Conservation (phyloP, 371 early-diverging fungal species). For the Rhizoclosmatium hyalinum region DNA sequence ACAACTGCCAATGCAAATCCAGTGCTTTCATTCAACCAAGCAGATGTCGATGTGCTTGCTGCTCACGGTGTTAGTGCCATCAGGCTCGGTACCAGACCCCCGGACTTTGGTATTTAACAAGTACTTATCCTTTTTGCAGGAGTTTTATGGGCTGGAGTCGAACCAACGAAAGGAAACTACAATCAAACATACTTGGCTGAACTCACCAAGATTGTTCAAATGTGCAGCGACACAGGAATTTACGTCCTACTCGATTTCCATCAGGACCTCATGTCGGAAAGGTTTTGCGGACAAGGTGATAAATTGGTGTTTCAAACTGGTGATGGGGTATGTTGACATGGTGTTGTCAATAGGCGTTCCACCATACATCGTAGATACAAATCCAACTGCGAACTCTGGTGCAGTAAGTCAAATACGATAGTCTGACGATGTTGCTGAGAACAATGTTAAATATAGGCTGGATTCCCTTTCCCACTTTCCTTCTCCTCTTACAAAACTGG, state of each 20-base stretch:
- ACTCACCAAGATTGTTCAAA: constrained; percentile 49
- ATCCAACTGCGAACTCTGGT: background rate
- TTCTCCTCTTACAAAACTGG: background rate
- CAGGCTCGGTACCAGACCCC: constrained; percentile 18
- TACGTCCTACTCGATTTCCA: constrained; percentile 38
- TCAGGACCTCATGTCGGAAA: constrained; percentile 36
- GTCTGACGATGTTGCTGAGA: background rate
- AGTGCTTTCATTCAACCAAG: constrained; percentile 26
- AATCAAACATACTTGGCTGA: constrained; percentile 63
- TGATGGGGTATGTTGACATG: background rate
- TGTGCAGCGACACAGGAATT: constrained; percentile 32
- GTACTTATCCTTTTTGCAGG: background rate
- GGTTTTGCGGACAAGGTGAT: constrained; percentile 39
- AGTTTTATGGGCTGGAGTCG: constrained; percentile 64
- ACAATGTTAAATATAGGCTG: background rate
- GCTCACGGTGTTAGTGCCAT: constrained; percentile 22
- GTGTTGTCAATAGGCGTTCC: constrained; percentile 1
- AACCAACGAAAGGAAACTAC: constrained; percentile 63
- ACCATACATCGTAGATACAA: constrained; percentile 22
- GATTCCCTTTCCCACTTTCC: constrained; percentile 8
- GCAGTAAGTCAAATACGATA: background rate
- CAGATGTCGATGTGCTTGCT: constrained; percentile 28
- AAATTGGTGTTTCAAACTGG: background rate
- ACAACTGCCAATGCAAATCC: constrained; percentile 1
- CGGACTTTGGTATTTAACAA: background rate